phyloP scores from a whole-genome alignment of 2,329 filamentous ascomycete species.

The Pseudocercospora pini-densiflorae region DNA sequence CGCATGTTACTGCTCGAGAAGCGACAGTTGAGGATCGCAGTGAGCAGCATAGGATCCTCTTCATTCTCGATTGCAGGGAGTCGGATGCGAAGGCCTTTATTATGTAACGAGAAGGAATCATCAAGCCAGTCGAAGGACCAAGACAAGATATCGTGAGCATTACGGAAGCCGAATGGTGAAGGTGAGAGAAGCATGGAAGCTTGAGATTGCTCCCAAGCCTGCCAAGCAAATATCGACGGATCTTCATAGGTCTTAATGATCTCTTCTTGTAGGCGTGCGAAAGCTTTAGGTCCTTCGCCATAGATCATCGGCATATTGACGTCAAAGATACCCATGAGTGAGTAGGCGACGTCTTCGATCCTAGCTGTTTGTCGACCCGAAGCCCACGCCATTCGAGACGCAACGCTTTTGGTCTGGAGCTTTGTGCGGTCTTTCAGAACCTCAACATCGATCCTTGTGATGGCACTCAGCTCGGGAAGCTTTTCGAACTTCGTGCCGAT shows the following conservation, averaged over 20 bases:
- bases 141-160: conserved; percentile 26
- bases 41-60: conserved; percentile 18
- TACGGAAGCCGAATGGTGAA: conserved; percentile 26
- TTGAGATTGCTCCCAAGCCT: conserved; percentile 27
- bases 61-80: conserved; percentile 21
- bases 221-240: conserved; percentile 32
- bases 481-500: conserved; percentile 30
- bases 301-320: conserved; percentile 36
- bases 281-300: conserved; percentile 33
- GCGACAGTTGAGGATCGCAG: conserved; percentile 29
- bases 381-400: conserved; percentile 30
- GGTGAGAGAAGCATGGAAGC: conserved; percentile 25
- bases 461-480: conserved; percentile 28
- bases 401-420: conserved; percentile 24
- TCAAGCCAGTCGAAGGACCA: conserved; percentile 29
- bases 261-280: conserved; percentile 35
- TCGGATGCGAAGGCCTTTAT: conserved; percentile 29
- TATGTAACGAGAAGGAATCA: conserved; percentile 27
- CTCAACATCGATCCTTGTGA: conserved; percentile 38
- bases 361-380: conserved; percentile 22
- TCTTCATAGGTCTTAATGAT: conserved; percentile 33
- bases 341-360: conserved; percentile 32
- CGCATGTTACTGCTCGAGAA: conserved; percentile 17
- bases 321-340: conserved; percentile 34
- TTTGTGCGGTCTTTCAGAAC: conserved; percentile 24